phyloP scores from a whole-genome alignment of 2,329 filamentous ascomycete species.

The Talaromyces albobiverticillius region DNA sequence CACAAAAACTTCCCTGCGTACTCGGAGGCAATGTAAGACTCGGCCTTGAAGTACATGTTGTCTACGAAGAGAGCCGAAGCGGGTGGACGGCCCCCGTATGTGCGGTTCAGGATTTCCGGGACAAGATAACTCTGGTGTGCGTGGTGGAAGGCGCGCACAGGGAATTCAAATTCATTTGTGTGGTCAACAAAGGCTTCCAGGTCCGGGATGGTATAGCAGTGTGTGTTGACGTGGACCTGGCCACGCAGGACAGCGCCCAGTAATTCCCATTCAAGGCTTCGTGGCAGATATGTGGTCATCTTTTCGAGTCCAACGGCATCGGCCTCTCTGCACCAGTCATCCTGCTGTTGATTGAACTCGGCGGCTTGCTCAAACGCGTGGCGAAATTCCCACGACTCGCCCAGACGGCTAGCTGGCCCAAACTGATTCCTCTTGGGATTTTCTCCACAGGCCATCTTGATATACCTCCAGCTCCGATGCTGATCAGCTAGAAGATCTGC shows the following conservation, averaged over 20 bases:
- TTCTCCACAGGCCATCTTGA: conserved; percentile 73
- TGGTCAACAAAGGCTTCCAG: conserved; percentile 67
- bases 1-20: conserved; percentile 20
- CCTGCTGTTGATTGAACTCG: conserved; percentile 56
- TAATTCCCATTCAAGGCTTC: conserved; percentile 63
- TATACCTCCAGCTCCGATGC: conserved; percentile 64
- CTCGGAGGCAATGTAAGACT: conserved; percentile 58
- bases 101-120: conserved; percentile 49
- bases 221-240: conserved; percentile 66
- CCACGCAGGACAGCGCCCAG: conserved; percentile 61
- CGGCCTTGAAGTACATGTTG: conserved; percentile 69
- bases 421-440: conserved; percentile 64
- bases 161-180: conserved; percentile 68
- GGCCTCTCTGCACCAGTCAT: conserved; percentile 65
- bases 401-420: conserved; percentile 50
- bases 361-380: conserved; percentile 64
- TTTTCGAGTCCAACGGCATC: conserved; percentile 25
- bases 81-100: too few species aligned
- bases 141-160: conserved; percentile 65
- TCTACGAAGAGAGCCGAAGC: conserved; percentile 64
- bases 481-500: conserved; percentile 65
- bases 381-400: conserved; percentile 67
- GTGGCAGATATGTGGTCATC: conserved; percentile 55
- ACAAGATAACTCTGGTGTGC: conserved; percentile 65
- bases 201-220: conserved; percentile 68